These are phyloP conservation scores for Helianthus annuus DNA, from an alignment of 129 eudicot species.

Conservation along the genomic window DNA sequence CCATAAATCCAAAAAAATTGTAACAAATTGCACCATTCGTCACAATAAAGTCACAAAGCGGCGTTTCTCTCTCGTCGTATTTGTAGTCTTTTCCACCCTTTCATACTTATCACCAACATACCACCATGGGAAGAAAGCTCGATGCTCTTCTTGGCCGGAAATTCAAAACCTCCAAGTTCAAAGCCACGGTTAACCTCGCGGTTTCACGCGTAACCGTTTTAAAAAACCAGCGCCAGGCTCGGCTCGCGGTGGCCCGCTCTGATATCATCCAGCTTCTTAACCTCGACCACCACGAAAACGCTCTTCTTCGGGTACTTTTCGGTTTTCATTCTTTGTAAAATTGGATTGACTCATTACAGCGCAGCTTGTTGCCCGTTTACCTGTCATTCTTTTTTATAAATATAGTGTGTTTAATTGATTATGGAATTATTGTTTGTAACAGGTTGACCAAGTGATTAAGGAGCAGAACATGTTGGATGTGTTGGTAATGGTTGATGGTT, in stretches of 20 bases:
- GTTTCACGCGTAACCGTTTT: constrained; percentile 60
- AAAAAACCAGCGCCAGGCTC: constrained; percentile 69
- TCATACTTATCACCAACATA: not conserved
- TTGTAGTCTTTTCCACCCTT: constrained; percentile 7
- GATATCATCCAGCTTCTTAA: constrained; percentile 69
- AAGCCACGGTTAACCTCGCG: constrained; percentile 51
- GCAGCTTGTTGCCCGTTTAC: no score
- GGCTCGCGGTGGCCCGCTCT: constrained; percentile 47
- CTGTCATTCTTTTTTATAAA: no score
- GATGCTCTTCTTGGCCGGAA: constrained; percentile 69
- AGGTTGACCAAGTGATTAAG: constrained; percentile 85
- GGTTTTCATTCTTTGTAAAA: not conserved
- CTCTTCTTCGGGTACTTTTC: constrained; percentile 65
- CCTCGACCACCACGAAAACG: constrained; percentile 64
- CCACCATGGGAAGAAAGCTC: constrained; percentile 70
- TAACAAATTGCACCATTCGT: not conserved
- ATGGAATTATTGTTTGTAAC: not conserved
- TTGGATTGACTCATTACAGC: not conserved
- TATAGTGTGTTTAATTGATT: not conserved
- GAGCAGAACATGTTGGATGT: constrained; percentile 90
- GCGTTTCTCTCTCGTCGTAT: constrained; percentile 7
- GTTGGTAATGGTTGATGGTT: constrained; percentile 67
- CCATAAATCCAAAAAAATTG: not conserved
- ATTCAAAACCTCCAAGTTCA: constrained; percentile 55
- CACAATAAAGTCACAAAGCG: constrained; percentile 15